These are phyloP conservation scores for Capsicum pubescens DNA, from an alignment of 257 asterid species.

Conservation along the genomic window DNA sequence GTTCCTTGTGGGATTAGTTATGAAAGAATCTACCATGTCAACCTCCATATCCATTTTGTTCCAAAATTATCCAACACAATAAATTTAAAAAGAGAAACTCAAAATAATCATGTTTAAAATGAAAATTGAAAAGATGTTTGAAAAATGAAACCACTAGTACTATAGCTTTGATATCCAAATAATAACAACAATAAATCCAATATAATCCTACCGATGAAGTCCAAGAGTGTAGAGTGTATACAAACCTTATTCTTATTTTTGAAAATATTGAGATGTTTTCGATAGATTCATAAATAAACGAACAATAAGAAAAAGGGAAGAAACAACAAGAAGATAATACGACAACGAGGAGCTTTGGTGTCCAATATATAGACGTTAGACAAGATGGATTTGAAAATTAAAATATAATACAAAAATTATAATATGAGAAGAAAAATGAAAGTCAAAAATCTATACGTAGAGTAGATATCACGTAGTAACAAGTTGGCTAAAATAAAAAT, in stretches of 20 bases:
- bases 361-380: neutral
- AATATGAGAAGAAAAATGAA: neutral
- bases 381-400: constrained; percentile 20
- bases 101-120: neutral
- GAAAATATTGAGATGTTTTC: neutral
- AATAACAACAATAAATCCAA: neutral
- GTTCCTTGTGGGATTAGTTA: neutral
- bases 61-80: neutral
- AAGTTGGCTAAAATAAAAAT: neutral
- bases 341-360: neutral
- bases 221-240: neutral
- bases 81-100: neutral
- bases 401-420: neutral
- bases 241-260: neutral
- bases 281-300: neutral
- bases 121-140: neutral
- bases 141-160: neutral
- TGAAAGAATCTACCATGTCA: constrained; percentile 10
- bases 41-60: constrained; percentile 23
- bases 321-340: neutral
- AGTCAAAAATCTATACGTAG: neutral
- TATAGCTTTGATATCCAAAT: neutral
- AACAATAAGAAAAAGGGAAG: neutral
- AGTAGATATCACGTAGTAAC: constrained; percentile 18
- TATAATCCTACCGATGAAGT: neutral